These are phyloP conservation scores for Leccinum rimulosum DNA, from an alignment of 768 basidiomycete genomes.

Conservation along the genomic window DNA sequence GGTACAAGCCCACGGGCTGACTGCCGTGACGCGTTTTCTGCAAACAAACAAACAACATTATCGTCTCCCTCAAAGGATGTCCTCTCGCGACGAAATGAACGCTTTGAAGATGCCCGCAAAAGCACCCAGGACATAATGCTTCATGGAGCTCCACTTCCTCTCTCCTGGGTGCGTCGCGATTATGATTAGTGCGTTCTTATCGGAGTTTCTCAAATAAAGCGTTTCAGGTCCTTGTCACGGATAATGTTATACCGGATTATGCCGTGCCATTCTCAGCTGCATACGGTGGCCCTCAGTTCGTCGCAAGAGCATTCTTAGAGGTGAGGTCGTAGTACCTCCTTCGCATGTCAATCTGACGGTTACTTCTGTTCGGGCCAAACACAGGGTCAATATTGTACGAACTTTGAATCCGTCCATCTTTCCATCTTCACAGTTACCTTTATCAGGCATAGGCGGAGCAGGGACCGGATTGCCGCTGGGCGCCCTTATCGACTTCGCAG, in stretches of 20 bases:
- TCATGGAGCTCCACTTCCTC: constrained; percentile 27
- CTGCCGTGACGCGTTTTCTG: constrained; percentile 20
- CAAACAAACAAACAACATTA: background rate
- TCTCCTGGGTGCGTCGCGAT: constrained; percentile 23
- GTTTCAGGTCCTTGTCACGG: constrained; percentile 23
- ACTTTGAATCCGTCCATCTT: background rate
- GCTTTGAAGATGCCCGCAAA: constrained; percentile 1
- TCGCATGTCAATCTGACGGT: background rate
- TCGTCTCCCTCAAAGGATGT: background rate
- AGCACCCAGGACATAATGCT: constrained; percentile 12
- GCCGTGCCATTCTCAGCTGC: constrained; percentile 29
- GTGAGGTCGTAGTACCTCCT: constrained; percentile 4
- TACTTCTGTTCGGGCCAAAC: background rate
- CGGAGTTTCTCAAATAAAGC: background rate
- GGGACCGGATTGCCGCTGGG: constrained; percentile 26
- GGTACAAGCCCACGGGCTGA: constrained; percentile 13
- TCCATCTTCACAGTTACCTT: background rate
- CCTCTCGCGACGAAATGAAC: constrained; percentile 3
- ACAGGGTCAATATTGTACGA: constrained; percentile 29
- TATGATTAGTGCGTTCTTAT: no score
- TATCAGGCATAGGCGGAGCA: constrained; percentile 24
- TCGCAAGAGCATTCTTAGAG: constrained; percentile 27
- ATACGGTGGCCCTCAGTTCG: constrained; percentile 26
- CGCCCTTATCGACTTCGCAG: constrained; percentile 22
- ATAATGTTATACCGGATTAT: constrained; percentile 29